phyloP scores from a whole-genome alignment of 768 basidiomycete genomes.

The Boletus pseudopeckii region DNA sequence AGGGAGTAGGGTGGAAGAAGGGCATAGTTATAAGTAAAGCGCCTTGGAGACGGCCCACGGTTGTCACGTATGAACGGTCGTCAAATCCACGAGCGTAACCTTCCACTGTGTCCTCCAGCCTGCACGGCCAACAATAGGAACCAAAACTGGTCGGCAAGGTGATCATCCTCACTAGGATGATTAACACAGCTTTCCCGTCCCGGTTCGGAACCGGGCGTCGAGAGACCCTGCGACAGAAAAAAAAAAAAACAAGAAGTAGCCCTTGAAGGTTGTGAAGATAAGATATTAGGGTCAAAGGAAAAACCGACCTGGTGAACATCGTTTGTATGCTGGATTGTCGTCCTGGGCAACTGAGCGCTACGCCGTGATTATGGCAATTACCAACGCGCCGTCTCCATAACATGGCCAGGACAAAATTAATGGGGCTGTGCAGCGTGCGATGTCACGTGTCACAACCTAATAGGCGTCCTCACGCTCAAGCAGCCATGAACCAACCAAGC shows the following conservation, averaged over 20 bases:
- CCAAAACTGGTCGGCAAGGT: constrained; percentile 63
- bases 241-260: not conserved
- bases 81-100: constrained; percentile 27
- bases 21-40: constrained; percentile 29
- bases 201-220: constrained; percentile 15
- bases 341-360: constrained; percentile 8
- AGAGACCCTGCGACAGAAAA: not conserved
- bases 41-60: constrained; percentile 38
- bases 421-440: constrained; percentile 8
- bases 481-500: constrained; percentile 39
- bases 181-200: constrained; percentile 18
- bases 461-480: not conserved
- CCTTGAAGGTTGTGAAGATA: constrained; percentile 1
- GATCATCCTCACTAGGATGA: constrained; percentile 31
- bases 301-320: not conserved
- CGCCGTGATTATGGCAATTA: constrained; percentile 16
- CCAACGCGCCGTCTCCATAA: constrained; percentile 11
- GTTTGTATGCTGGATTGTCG: not conserved
- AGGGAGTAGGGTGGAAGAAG: constrained; percentile 13
- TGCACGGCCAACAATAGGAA: constrained; percentile 39
- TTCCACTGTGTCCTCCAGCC: constrained; percentile 19
- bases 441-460: constrained; percentile 16
- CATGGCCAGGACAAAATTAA: not conserved
- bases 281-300: too few species aligned
- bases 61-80: constrained; percentile 35